phyloP scores from a whole-genome alignment of 768 basidiomycete species.

The Vararia minispora region DNA sequence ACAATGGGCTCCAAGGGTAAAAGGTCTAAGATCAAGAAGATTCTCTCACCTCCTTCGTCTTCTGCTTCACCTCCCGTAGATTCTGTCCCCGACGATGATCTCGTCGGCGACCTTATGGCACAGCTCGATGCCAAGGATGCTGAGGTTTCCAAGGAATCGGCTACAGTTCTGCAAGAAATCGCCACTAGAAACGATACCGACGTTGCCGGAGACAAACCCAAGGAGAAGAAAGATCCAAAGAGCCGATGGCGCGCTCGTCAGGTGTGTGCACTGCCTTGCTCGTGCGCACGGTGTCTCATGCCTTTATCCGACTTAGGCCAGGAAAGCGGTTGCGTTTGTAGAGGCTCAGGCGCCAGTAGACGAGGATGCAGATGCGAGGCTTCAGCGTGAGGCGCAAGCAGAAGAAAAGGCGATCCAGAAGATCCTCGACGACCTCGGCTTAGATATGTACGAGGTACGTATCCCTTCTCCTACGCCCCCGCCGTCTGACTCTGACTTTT shows the following conservation, averaged over 20 bases:
- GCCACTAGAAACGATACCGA: not conserved
- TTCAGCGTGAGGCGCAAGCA: conserved; percentile 54
- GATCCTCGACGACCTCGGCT: conserved; percentile 52
- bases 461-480: not conserved
- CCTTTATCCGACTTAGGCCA: conserved; percentile 34
- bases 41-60: conserved; percentile 19
- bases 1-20: conserved; percentile 47
- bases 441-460: conserved; percentile 56
- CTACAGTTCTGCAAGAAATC: conserved; percentile 37
- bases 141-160: conserved; percentile 37
- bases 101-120: conserved; percentile 67
- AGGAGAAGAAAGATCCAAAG: conserved; percentile 44
- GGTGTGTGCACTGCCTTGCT: conserved; percentile 27
- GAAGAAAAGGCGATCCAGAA: conserved; percentile 55
- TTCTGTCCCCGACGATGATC: conserved; percentile 35
- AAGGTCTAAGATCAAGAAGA: conserved; percentile 46
- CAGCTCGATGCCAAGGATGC: conserved; percentile 61
- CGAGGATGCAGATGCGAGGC: conserved; percentile 43
- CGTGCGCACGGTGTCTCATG: conserved; percentile 2
- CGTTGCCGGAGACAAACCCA: not conserved
- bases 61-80: conserved; percentile 11
- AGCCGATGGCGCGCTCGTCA: conserved; percentile 60
- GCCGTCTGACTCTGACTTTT: not conserved
- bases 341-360: conserved; percentile 42
- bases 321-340: conserved; percentile 57